These are phyloP conservation scores for Vaccinium myrtillus DNA, from an alignment of 148 eudicot genomes.

Conservation along the genomic window DNA sequence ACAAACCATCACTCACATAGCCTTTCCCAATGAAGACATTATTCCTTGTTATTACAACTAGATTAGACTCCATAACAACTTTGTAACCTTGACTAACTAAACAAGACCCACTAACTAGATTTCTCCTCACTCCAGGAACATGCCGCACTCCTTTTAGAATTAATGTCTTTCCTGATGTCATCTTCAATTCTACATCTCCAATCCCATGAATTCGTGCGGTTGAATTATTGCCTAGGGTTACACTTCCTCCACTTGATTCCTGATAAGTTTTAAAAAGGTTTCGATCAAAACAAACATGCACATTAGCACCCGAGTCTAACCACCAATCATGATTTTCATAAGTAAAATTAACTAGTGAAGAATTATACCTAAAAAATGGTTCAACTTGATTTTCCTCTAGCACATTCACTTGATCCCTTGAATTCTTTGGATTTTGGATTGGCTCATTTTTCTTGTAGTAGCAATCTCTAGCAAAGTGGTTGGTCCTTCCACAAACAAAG, in stretches of 20 bases:
- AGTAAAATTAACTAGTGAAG: background rate
- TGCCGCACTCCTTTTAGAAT: background rate
- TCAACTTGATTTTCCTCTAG: background rate
- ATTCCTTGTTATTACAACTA: background rate
- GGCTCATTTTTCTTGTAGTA: background rate
- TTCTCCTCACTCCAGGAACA: conserved; percentile 9
- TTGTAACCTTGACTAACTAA: background rate
- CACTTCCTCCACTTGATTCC: conserved; percentile 3
- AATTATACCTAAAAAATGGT: background rate
- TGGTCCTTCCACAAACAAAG: conserved; percentile 10
- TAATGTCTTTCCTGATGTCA: background rate
- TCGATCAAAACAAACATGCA: background rate
- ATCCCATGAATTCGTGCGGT: background rate
- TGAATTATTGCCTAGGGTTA: conserved; percentile 8
- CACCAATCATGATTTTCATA: background rate
- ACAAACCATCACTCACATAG: background rate
- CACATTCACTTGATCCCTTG: background rate
- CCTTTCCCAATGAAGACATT: background rate
- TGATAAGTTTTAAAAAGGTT: background rate
- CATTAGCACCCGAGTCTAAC: conserved; percentile 13
- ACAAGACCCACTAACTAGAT: background rate
- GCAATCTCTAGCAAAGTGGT: background rate
- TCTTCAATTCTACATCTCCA: background rate
- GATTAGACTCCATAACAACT: background rate
- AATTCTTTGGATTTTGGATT: background rate